These are phyloP conservation scores for Trypanosoma conorhini DNA, from an alignment of 208 protist genomes.

Conservation along the genomic window DNA sequence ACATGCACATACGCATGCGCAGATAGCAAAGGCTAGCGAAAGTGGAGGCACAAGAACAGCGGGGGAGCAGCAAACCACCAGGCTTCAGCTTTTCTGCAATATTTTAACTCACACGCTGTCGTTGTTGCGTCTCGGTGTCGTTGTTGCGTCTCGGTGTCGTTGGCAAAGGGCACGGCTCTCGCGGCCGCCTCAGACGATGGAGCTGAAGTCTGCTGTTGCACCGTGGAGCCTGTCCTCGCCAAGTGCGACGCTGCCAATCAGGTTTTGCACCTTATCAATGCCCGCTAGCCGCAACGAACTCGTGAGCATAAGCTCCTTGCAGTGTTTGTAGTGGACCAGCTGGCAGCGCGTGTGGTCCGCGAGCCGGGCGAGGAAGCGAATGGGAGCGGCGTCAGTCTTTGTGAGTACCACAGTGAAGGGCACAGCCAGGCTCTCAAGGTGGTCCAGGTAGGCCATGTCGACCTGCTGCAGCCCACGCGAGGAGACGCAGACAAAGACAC, in stretches of 20 bases:
- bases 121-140: no score
- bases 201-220: conserved; percentile 67
- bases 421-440: conserved; percentile 62
- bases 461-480: conserved; percentile 77
- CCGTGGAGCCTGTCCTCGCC: conserved; percentile 47
- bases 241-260: conserved; percentile 64
- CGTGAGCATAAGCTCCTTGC: conserved; percentile 83
- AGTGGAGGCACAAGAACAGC: no score
- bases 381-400: conserved; percentile 86
- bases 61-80: no score
- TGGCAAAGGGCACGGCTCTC: no score
- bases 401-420: conserved; percentile 85
- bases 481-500: conserved; percentile 81
- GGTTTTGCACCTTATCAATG: conserved; percentile 84
- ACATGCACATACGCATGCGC: neutral
- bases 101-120: neutral
- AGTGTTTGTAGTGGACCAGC: conserved; percentile 80
- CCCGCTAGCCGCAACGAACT: conserved; percentile 82
- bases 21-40: neutral
- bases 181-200: conserved; percentile 55
- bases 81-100: no score
- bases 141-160: no score
- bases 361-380: conserved; percentile 82
- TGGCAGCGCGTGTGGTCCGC: conserved; percentile 80
- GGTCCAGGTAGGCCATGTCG: conserved; percentile 71